Evolutionary conservation across 148 eudicot genomes (phyloP).

Genomic region (Chenopodium quinoa): DNA sequence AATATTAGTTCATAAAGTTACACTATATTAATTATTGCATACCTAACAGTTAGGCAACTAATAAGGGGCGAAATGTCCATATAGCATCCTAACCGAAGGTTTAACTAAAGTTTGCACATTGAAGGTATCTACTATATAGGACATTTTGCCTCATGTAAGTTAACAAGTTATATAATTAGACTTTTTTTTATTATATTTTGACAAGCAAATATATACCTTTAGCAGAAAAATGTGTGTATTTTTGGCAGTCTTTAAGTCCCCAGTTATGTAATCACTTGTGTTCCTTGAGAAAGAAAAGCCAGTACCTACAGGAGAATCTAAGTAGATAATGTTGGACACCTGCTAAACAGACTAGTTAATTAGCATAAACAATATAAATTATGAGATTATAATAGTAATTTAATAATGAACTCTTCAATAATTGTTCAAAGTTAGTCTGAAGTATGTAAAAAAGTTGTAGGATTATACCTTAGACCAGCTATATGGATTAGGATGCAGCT

Average conservation of each 20-base stretch:
- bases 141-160: neutral
- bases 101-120: neutral
- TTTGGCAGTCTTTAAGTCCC: slow-evolving; percentile 37
- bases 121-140: neutral
- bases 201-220: slow-evolving; percentile 23
- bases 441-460: neutral
- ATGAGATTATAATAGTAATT: neutral
- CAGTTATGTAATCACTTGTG: slow-evolving; percentile 30
- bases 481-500: slow-evolving; percentile 34
- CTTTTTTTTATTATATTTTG: neutral
- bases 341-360: slow-evolving; percentile 6
- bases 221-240: slow-evolving; percentile 36
- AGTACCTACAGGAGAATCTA: slow-evolving; percentile 43
- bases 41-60: neutral
- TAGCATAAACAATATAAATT: neutral
- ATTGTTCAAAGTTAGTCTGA: neutral
- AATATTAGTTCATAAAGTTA: neutral
- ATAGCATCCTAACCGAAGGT: neutral
- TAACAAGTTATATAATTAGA: neutral
- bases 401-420: neutral
- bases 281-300: slow-evolving; percentile 37
- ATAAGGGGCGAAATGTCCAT: neutral
- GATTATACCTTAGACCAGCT: slow-evolving; percentile 41
- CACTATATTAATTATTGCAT: neutral
- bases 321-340: slow-evolving; percentile 45